Base-by-base conservation (phyloP, 805 yeast genomes). In the Candida dendrica region DNA sequence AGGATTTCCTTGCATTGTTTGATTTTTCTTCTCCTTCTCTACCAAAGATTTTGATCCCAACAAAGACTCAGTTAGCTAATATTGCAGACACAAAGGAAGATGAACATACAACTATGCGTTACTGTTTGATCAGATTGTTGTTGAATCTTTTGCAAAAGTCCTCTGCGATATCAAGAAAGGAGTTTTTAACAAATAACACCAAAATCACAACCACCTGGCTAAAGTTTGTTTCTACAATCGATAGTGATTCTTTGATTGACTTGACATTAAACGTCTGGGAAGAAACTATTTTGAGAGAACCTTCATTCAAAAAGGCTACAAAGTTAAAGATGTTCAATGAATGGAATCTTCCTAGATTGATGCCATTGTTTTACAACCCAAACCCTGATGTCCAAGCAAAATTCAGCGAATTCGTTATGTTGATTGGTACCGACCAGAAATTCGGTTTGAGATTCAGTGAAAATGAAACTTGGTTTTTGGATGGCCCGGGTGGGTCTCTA, bases 271-370 rank as follows among this genome's bases (percentile, higher is more conserved):
- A 60, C 0, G 68, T 77, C 20, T 63, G 87, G 43, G 75, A 69
- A 15, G 55, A 62, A 1, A 63, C 66, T 18, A 71, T 90, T 3
- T 53, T 87, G 30, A 58, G 64, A 22, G 97, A 90, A 49, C 53
- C 65, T 3, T 62, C 72, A 11, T 83, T 79, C 56, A 77, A 77
- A 49, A 81, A 79, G 52, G 66, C 81, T 45, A 74, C 88, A 0
- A 90, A 89, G 57, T 74, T 87, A 46, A 77, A 78, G 45, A 72
- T 89, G 14, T 73, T 91, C 53, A 87, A 86, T 51, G 97, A 90
- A 55, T 76, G 84, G 69, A 75, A 81, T 18, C 55, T 88, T 44
- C 69, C 71, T 22, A 78, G 78, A 41, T 49, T 87, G 26, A 74
- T 77, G 29, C 68, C 74, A 3, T 58, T 87, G 3, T 79, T 71